Evolutionary conservation across 345 rosid genomes (phyloP), one percentile per base, ranked within the genome.

Genomic region (Euphorbia pulcherrima): DNA sequence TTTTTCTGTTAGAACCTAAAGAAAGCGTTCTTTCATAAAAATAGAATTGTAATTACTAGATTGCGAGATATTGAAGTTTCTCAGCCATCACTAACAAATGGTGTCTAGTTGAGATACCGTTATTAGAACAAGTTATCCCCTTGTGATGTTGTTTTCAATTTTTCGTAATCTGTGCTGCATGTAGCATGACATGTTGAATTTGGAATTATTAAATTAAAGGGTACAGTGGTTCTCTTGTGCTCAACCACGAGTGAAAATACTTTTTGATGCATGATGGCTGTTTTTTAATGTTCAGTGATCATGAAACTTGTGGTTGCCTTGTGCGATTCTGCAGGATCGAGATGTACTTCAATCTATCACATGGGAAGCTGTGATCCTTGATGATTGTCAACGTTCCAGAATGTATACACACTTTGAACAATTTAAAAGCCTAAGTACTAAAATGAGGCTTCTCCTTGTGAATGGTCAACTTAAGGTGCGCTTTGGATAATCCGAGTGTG

Each of bases 331-430:
- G 74, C 84, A 86, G 90, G 90, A 86, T 76, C 60, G 76, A 46
- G 46, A 61, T 23, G 54, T 78, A 23, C 65, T 86, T 56, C 24
- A 33, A 46, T 68, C 66, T 27, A 77, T 78, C 50, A 75, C 68
- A 63, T 86, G 90, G 90, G 86, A 80, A 65, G 78, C 79, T 52
- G n/a, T 86, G 58, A 68, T 86, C 35, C 69, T 86, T 53, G 87
- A 86, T 73, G 86, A 82, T 40, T 80, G 84, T 64, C 90, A 81
- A 53, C 63, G 67, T 28, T 40, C 72, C 6, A 66, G 60, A 28
- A 69, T 77, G 50, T 35, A 64, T 29, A 51, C 74, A 14, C 71
- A 71, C 62, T 68, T 77, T 69, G 79, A 77, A 64, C 72, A 82
- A 55, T 50, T 86, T 64, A 82, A 78, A 73, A 39, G 52, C 65